Percentiles rank a stretch among this genome's conserved stretches.
Evolutionary conservation across 2,329 filamentous ascomycete genomes (phyloP).

Genomic region (Phoma sp.): DNA sequence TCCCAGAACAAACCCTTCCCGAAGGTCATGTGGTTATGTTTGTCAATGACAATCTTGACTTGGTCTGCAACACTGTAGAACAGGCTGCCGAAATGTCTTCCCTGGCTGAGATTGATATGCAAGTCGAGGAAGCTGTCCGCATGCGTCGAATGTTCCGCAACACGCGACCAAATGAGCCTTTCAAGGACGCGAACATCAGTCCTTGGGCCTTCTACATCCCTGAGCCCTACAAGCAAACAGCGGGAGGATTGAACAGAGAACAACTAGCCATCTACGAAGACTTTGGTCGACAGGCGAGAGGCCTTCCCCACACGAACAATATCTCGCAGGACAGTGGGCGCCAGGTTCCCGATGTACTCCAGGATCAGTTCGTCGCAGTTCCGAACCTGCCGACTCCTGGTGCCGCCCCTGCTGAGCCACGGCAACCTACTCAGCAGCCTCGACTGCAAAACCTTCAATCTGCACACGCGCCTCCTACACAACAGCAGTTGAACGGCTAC

Average conservation of each 20-base stretch:
- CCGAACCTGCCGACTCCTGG: slow-evolving; percentile 68
- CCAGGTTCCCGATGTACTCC: slow-evolving; percentile 67
- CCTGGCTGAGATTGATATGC: slow-evolving; percentile 91
- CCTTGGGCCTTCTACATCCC: slow-evolving; percentile 94
- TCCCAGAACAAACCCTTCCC: slow-evolving; percentile 75
- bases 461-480: slow-evolving; percentile 45
- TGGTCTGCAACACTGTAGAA: slow-evolving; percentile 92
- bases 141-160: slow-evolving; percentile 76
- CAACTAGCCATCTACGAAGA: slow-evolving; percentile 97
- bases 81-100: slow-evolving; percentile 94
- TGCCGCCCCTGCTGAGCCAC: slow-evolving; percentile 66
- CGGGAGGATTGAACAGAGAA: slow-evolving; percentile 83
- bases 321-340: slow-evolving; percentile 64
- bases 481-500: slow-evolving; percentile 66
- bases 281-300: slow-evolving; percentile 84
- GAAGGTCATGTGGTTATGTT: slow-evolving; percentile 98
- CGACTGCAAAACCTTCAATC: slow-evolving; percentile 49
- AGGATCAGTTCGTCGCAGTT: slow-evolving; percentile 65
- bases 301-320: slow-evolving; percentile 62
- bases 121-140: slow-evolving; percentile 82
- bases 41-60: slow-evolving; percentile 95
- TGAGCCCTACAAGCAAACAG: slow-evolving; percentile 86
- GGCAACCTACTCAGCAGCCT: slow-evolving; percentile 59
- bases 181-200: slow-evolving; percentile 80
- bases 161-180: slow-evolving; percentile 80